phyloP scores from a whole-genome alignment of 2,329 filamentous ascomycete genomes.

The Phaeomoniella chlamydospora region DNA sequence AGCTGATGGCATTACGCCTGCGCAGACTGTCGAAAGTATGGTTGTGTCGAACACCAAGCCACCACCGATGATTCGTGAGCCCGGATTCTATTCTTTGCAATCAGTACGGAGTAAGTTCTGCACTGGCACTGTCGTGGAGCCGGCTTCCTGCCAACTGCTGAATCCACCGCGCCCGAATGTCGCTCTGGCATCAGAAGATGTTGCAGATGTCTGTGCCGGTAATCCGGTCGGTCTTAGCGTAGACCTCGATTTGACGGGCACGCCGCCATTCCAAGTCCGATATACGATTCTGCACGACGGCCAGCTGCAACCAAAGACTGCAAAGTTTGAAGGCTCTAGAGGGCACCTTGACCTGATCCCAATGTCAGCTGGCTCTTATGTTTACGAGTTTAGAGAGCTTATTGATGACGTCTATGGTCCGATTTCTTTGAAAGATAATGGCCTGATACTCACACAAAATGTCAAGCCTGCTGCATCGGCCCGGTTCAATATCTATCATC shows the following conservation, averaged over 20 bases:
- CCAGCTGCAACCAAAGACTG: slow-evolving; percentile 36
- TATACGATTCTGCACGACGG: slow-evolving; percentile 59
- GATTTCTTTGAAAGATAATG: slow-evolving; percentile 45
- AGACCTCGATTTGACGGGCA: slow-evolving; percentile 78
- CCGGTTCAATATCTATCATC: slow-evolving; percentile 41
- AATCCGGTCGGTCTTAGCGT: slow-evolving; percentile 84
- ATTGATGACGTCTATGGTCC: slow-evolving; percentile 68
- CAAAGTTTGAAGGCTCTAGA: slow-evolving; percentile 55
- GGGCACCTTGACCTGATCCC: slow-evolving; percentile 78
- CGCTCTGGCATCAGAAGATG: slow-evolving; percentile 58
- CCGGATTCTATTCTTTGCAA: slow-evolving; percentile 76
- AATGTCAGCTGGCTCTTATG: slow-evolving; percentile 66
- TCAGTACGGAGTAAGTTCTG: slow-evolving; percentile 70
- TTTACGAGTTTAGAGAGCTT: slow-evolving; percentile 70
- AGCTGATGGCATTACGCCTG: slow-evolving; percentile 50
- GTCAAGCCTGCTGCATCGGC: slow-evolving; percentile 88
- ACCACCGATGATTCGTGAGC: slow-evolving; percentile 53
- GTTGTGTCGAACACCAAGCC: slow-evolving; percentile 26
- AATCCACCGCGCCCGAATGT: slow-evolving; percentile 83
- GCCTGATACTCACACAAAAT: slow-evolving; percentile 63
- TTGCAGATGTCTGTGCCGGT: slow-evolving; percentile 88
- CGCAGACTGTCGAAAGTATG: slow-evolving; percentile 32
- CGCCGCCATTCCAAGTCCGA: slow-evolving; percentile 72
- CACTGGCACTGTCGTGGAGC: slow-evolving; percentile 77
- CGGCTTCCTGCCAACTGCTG: slow-evolving; percentile 79